Evolutionary conservation across 1,284 basidiomycete genomes (phyloP), one percentile per base, ranked within the genome.

Genomic region (Melampsora larici-populina): DNA sequence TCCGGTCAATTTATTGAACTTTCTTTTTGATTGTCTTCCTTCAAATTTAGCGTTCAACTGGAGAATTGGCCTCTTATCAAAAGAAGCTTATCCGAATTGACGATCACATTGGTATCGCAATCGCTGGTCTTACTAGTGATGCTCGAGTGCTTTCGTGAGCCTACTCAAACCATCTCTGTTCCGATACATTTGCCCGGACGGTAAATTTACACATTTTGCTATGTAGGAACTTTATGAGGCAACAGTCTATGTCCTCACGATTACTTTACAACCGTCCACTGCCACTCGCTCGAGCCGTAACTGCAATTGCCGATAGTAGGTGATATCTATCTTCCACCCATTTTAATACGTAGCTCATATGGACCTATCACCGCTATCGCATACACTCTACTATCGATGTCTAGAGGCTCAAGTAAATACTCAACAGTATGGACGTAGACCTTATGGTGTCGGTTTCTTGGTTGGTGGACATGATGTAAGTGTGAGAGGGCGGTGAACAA

Each of bases 1-100:
- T 51, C n/a, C 55, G 63, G n/a, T 58, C 51, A 36, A 48, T 75
- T 18, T 49, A 60, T 46, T 36, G n/a, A 24, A 26, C 26, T 63
- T 21, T 63, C 2, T 21, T 31, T n/a, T 60, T 60, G 51, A 65
- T 78, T 65, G 40, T 15, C 31, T 65, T 46, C 24, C 2, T 31
- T 17, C 58, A 62, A 18, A 9, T 48, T 9, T 81, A 99, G 94
- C 89, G 96, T 84, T 98, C 96, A n/a, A 96, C 94, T 13, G 95
- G 95, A 80, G 97, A 99, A 85, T 89, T 99, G 72, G 96, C 97
- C 18, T 93, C 92, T 55, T 98, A 99, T 87, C 97, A 99, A 84
- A 95, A 99, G 87, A 99, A 99, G 89, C 92, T 99, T 90, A 96
- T 97, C 85, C 89, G 94, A 83, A 97, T 99, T 89, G 97, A 99